Evolutionary conservation across 495 filamentous ascomycete genomes (phyloP).

Genomic region (Neurospora sp.): DNA sequence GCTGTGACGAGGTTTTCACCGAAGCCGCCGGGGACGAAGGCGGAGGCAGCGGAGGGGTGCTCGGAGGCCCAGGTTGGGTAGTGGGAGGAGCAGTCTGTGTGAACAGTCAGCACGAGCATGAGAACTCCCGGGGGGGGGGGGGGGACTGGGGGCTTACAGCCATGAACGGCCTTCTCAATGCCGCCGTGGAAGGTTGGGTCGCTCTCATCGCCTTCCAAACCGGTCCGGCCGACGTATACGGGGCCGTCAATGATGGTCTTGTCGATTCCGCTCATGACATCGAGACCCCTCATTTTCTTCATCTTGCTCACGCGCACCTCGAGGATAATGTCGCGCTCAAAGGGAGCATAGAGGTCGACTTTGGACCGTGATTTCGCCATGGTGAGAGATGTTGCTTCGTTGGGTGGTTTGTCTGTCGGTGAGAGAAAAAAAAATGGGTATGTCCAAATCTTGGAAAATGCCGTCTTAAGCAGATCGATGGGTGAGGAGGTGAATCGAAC

Average conservation of each 20-base stretch:
- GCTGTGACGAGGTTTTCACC: conserved; percentile 47
- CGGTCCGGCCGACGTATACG: conserved; percentile 33
- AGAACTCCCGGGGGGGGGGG: neutral
- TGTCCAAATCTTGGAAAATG: no score
- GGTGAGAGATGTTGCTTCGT: neutral
- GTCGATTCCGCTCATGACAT: conserved; percentile 41
- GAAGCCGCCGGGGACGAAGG: conserved; percentile 42
- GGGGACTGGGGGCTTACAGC: neutral
- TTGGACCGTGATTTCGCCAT: conserved; percentile 11
- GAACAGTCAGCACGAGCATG: neutral
- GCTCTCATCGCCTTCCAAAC: conserved; percentile 46
- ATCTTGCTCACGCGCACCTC: conserved; percentile 45
- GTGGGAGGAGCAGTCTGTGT: conserved; percentile 40
- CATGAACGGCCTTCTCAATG: conserved; percentile 45
- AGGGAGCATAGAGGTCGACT: conserved; percentile 31
- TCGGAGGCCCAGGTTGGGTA: conserved; percentile 39
- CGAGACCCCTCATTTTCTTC: conserved; percentile 34
- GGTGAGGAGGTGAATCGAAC: neutral
- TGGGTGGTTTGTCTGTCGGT: neutral
- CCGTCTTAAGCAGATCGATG: no score
- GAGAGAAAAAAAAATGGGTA: neutral
- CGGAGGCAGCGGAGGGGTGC: conserved; percentile 29
- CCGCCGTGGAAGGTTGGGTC: conserved; percentile 46
- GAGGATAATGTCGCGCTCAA: conserved; percentile 35
- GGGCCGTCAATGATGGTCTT: conserved; percentile 31